Conservation (phyloP, 2,329 filamentous ascomycete species). For the Fusarium nodosum region DNA sequence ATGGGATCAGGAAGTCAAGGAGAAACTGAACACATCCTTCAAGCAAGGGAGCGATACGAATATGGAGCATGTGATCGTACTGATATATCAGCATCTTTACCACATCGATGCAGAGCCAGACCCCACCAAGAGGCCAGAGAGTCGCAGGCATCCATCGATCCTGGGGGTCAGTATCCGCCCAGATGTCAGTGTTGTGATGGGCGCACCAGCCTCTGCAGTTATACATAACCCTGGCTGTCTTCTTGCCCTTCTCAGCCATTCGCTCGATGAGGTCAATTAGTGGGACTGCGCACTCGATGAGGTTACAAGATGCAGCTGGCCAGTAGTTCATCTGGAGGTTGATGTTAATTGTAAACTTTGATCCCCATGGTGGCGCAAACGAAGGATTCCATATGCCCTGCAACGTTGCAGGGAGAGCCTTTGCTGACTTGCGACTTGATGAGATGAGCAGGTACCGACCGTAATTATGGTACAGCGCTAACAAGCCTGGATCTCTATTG, state of each 20-base stretch:
- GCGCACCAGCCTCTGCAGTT: slow-evolving; percentile 55
- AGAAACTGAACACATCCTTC: slow-evolving; percentile 55
- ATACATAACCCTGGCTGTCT: slow-evolving; percentile 55
- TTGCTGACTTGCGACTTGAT: slow-evolving; percentile 39
- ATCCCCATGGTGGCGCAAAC: slow-evolving; percentile 58
- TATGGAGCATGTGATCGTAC: slow-evolving; percentile 35
- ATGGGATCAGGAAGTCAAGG: slow-evolving; percentile 54
- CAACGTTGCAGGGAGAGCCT: slow-evolving; percentile 52
- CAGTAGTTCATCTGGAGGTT: slow-evolving; percentile 69
- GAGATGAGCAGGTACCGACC: slow-evolving; percentile 53
- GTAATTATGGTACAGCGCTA: slow-evolving; percentile 52
- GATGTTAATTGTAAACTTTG: slow-evolving; percentile 65
- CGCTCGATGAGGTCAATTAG: slow-evolving; percentile 54
- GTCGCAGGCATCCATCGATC: slow-evolving; percentile 52
- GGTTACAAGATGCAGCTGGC: slow-evolving; percentile 53
- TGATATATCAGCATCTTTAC: slow-evolving; percentile 47
- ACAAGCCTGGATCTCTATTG: slow-evolving; percentile 47
- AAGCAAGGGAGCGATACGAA: slow-evolving; percentile 51
- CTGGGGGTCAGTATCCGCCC: slow-evolving; percentile 56
- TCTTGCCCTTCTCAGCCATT: slow-evolving; percentile 49
- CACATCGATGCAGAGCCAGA: slow-evolving; percentile 46
- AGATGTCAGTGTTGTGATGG: slow-evolving; percentile 59
- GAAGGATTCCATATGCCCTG: slow-evolving; percentile 56
- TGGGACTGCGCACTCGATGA: slow-evolving; percentile 58
- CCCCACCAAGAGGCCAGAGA: slow-evolving; percentile 47